Conservation (phyloP, 2,329 filamentous ascomycete genomes). For the Aspergillus bombycis region DNA sequence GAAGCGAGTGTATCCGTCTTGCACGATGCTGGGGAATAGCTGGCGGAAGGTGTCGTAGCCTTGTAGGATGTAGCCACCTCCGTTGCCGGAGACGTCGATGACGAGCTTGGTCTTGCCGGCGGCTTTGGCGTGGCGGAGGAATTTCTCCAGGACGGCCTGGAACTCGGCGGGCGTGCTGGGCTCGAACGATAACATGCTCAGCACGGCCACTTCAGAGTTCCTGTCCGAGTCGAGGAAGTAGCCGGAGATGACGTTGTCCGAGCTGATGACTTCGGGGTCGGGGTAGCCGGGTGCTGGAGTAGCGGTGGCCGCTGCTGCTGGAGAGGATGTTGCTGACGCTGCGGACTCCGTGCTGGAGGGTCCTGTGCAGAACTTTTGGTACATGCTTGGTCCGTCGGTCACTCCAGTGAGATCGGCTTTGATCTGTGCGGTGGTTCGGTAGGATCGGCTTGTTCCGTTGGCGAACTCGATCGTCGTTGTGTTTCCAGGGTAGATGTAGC, state of each 20-base stretch:
- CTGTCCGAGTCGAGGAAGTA: background rate
- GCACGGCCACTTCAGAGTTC: background rate
- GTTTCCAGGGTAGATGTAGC: background rate
- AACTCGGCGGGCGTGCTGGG: background rate
- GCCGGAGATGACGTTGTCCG: background rate
- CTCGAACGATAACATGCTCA: slow-evolving; percentile 3
- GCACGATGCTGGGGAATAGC: background rate
- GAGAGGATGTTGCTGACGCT: background rate
- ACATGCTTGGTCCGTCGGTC: background rate
- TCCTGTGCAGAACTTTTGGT: background rate
- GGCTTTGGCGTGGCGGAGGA: background rate
- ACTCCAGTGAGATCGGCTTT: background rate
- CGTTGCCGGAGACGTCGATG: background rate
- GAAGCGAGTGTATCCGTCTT: background rate
- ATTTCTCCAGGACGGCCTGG: background rate
- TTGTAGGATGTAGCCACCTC: background rate
- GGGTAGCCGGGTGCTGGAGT: background rate
- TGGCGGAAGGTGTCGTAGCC: slow-evolving; percentile 2
- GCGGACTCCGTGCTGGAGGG: background rate
- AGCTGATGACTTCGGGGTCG: background rate
- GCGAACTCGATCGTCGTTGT: background rate
- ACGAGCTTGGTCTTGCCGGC: background rate
- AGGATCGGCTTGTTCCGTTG: background rate
- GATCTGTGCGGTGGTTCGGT: background rate
- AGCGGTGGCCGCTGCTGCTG: background rate